Evolutionary conservation across 164 flowering plant species (phyloP), one percentile per base, ranked within the genome.

Genomic region (Santalum album): DNA sequence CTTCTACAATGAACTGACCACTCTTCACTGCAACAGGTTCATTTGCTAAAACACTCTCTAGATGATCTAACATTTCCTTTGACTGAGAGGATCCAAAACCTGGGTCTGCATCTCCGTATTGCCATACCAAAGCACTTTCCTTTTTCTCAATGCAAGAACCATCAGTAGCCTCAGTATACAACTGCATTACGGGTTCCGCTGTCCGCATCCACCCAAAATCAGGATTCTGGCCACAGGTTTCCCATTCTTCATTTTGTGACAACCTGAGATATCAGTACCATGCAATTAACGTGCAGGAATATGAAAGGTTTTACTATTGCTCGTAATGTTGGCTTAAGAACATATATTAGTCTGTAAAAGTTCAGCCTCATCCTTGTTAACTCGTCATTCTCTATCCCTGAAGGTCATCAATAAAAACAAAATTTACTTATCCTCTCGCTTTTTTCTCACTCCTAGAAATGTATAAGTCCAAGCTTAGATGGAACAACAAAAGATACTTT

Each of bases 21-120:
- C 80, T 76, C 68, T 78, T 78, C 43, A 76, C 83, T 23, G 77
- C 67, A 35, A 76, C 83, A 40, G 83, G 81, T 65, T 79, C 83
- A 55, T 79, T 79, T 17, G 83, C 75, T 49, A 79, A 58, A 10
- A 77, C 81, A 51, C 74, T 77, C 53, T 77, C 81, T 15, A 77
- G 58, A 60, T 77, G 81, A 50, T 79, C 81, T 20, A 79, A 58
- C 74, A 79, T 57, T 58, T 79, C 83, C 74, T 76, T 79, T 34
- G 83, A 78, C 54, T 79, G 83, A 34, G 69, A 45, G 46, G 72
- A 74, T 36, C 83, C 83, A 58, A 79, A 79, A 22, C 65, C 78
- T 10, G 67, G 71, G 49, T 79, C 83, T 23, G 83, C 83, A 69
- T 79, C 78, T 25, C 62, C 56, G 48, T 76, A 75, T 51, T 76